Percentiles rank a stretch among this genome's conserved stretches.
Conservation (phyloP, 2,329 filamentous ascomycete species). For the Stagonosporopsis chrysanthemi region DNA sequence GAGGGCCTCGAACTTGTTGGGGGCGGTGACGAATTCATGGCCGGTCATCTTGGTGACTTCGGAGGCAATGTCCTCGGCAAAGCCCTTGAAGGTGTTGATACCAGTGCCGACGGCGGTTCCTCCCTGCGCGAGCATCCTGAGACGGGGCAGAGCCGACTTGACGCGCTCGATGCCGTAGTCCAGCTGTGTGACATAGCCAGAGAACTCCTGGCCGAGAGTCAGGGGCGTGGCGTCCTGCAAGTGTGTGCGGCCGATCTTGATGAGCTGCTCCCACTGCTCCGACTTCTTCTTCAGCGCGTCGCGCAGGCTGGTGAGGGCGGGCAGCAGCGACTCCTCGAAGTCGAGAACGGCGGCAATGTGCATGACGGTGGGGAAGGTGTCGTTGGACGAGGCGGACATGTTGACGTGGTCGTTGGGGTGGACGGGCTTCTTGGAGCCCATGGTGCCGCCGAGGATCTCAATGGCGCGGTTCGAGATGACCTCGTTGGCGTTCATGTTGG, state of each 20-base stretch:
- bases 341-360: conserved; percentile 97
- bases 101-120: conserved; percentile 97
- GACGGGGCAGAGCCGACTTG: conserved; percentile 80
- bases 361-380: conserved; percentile 99
- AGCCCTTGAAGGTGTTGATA: conserved; percentile 96
- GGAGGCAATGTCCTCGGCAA: conserved; percentile 89
- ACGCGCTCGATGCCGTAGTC: conserved; percentile 89
- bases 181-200: conserved; percentile 93
- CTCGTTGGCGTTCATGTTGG: conserved; percentile 99
- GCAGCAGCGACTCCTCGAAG: conserved; percentile 84
- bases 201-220: conserved; percentile 96
- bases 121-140: conserved; percentile 89
- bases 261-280: conserved; percentile 88
- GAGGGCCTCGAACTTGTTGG: conserved; percentile 98
- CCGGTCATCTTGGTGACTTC: conserved; percentile 94
- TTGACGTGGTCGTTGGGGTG: conserved; percentile 99
- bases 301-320: conserved; percentile 81
- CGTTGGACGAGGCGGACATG: conserved; percentile 98
- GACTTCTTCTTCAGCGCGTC: conserved; percentile 87
- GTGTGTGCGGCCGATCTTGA: conserved; percentile 99
- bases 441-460: conserved; percentile 91
- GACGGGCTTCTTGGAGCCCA: conserved; percentile 97
- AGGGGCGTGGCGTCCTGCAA: conserved; percentile 96
- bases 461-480: conserved; percentile 99
- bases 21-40: conserved; percentile 91